These are phyloP conservation scores for Colletotrichum coccodes DNA, from an alignment of 2,329 filamentous ascomycete species.

Conservation along the genomic window DNA sequence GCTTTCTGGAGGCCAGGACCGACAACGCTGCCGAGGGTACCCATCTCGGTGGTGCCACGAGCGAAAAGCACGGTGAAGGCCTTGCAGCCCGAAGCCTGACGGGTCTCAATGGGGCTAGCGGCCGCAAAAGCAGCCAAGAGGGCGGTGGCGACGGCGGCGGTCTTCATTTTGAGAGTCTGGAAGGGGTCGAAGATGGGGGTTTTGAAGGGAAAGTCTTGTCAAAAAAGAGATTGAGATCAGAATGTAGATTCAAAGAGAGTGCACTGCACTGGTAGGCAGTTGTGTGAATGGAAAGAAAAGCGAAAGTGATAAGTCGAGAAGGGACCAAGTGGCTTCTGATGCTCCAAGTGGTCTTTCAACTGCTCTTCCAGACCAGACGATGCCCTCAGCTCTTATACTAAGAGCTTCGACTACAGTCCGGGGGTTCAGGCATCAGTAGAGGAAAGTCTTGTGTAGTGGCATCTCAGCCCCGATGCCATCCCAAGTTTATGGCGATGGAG, in stretches of 20 bases:
- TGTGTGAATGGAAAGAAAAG: background rate
- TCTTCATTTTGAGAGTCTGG: constrained; percentile 42
- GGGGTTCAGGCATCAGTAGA: background rate
- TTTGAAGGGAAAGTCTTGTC: constrained; percentile 6
- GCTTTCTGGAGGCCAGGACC: constrained; percentile 62
- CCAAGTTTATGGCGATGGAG: background rate
- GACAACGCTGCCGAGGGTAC: constrained; percentile 60
- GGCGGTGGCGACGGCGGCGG: constrained; percentile 42
- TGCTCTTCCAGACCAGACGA: background rate
- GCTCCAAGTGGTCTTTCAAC: background rate
- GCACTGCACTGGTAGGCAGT: constrained; percentile 4
- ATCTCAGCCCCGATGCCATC: constrained; percentile 2
- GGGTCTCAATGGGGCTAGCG: constrained; percentile 31
- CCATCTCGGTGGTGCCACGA: constrained; percentile 61
- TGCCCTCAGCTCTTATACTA: constrained; percentile 17
- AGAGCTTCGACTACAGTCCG: too few species aligned
- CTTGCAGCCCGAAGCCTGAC: constrained; percentile 45
- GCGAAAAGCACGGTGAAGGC: constrained; percentile 65
- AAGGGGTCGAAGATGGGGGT: background rate
- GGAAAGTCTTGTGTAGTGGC: background rate
- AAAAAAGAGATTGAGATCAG: background rate
- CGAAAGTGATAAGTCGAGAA: background rate
- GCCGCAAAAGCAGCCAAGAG: constrained; percentile 39
- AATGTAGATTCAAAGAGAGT: background rate
- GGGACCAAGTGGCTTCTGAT: background rate